Evolutionary conservation across 2,329 filamentous ascomycete species (phyloP).

Genomic region (Pseudogymnoascus sp.): DNA sequence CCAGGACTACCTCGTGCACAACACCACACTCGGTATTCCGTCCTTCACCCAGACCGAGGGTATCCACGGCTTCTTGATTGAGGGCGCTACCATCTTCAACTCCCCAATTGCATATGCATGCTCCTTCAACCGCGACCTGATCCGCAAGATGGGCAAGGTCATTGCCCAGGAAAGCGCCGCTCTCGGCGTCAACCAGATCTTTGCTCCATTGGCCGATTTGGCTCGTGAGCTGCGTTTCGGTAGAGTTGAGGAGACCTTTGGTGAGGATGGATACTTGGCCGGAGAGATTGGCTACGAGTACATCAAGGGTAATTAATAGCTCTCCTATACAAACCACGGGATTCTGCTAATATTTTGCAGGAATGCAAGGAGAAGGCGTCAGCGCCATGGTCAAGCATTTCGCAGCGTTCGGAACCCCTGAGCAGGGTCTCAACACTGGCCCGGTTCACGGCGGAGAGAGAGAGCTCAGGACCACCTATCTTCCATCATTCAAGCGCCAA

Average conservation of each 20-base stretch:
- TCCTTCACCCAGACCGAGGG: constrained; percentile 66
- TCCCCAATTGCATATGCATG: constrained; percentile 65
- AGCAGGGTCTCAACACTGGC: constrained; percentile 63
- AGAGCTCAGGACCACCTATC: constrained; percentile 45
- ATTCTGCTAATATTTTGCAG: constrained; percentile 34
- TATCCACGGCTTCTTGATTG: constrained; percentile 62
- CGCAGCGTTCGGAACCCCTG: constrained; percentile 57
- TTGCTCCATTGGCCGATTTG: constrained; percentile 61
- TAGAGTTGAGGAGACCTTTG: constrained; percentile 64
- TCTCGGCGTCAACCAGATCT: constrained; percentile 64
- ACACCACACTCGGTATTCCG: constrained; percentile 61
- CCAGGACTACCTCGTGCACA: constrained; percentile 60
- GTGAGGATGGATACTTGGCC: constrained; percentile 58
- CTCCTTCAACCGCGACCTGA: constrained; percentile 57
- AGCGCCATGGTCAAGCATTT: constrained; percentile 70
- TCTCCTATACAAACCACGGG: constrained; percentile 22
- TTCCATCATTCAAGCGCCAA: constrained; percentile 56
- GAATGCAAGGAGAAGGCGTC: constrained; percentile 56
- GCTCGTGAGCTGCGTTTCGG: constrained; percentile 64
- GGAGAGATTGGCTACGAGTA: constrained; percentile 59
- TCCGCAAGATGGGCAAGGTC: constrained; percentile 56
- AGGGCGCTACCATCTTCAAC: constrained; percentile 72
- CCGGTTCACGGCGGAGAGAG: constrained; percentile 45
- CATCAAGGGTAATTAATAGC: constrained; percentile 46
- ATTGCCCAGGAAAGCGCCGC: constrained; percentile 59